Percentiles rank a stretch among this genome's conserved stretches.
These are phyloP conservation scores for Wickerhamomyces kurtzmanii DNA, from an alignment of 805 yeast genomes.

Conservation along the genomic window DNA sequence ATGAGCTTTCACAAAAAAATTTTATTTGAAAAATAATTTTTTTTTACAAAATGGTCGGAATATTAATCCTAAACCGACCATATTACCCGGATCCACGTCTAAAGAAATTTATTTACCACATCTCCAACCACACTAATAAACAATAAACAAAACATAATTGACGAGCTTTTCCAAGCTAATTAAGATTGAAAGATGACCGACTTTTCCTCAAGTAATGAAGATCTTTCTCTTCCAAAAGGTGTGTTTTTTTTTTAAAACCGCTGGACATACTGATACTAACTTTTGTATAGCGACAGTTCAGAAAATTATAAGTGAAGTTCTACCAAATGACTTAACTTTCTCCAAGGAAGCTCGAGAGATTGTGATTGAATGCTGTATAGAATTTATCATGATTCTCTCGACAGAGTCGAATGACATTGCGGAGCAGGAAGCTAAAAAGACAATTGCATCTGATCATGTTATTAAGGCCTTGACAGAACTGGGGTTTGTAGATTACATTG, in stretches of 20 bases:
- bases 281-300: slow-evolving; percentile 75
- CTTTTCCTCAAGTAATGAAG: slow-evolving; percentile 18
- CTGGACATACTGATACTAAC: slow-evolving; percentile 1
- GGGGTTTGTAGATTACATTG: slow-evolving; percentile 80
- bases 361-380: slow-evolving; percentile 91
- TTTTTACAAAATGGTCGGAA: no score
- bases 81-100: no score
- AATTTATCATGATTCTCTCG: slow-evolving; percentile 88
- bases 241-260: slow-evolving; percentile 4
- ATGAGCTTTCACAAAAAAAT: slow-evolving; percentile 6
- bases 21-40: no score
- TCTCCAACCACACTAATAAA: no score
- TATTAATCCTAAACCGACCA: no score
- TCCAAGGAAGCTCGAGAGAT: slow-evolving; percentile 93
- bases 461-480: slow-evolving; percentile 79
- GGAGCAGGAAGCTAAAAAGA: slow-evolving; percentile 90
- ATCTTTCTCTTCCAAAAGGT: slow-evolving; percentile 34
- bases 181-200: slow-evolving; percentile 11
- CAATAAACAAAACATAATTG: no score
- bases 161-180: no score
- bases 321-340: slow-evolving; percentile 81
- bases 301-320: slow-evolving; percentile 82
- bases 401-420: slow-evolving; percentile 95
- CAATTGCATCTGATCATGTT: slow-evolving; percentile 95
- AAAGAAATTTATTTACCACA: no score